These are phyloP conservation scores for Davidsoniella neocaledoniae DNA, from an alignment of 2,329 filamentous ascomycete genomes.

Conservation along the genomic window DNA sequence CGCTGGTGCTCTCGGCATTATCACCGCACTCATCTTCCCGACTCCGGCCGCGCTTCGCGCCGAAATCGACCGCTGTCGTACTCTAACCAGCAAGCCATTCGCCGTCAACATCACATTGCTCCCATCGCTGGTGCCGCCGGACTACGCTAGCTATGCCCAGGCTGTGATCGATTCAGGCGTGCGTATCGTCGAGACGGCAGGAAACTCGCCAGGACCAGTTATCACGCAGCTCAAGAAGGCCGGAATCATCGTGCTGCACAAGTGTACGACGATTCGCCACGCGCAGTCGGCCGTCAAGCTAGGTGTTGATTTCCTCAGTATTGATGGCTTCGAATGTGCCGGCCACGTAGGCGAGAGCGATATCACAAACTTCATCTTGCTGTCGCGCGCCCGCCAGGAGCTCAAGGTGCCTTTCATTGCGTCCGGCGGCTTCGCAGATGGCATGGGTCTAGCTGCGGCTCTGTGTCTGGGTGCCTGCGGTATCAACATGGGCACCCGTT, in stretches of 20 bases:
- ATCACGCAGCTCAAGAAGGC: slow-evolving; percentile 76
- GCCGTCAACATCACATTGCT: slow-evolving; percentile 92
- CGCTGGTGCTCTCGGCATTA: slow-evolving; percentile 66
- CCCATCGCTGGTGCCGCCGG: slow-evolving; percentile 72
- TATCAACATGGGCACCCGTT: slow-evolving; percentile 96
- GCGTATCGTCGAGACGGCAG: slow-evolving; percentile 80
- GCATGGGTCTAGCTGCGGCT: slow-evolving; percentile 80
- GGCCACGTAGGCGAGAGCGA: slow-evolving; percentile 76
- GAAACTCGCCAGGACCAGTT: slow-evolving; percentile 74
- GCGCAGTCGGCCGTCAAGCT: slow-evolving; percentile 83
- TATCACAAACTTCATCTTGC: slow-evolving; percentile 79
- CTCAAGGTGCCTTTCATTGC: slow-evolving; percentile 86
- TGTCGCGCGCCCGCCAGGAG: slow-evolving; percentile 68
- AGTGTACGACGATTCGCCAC: slow-evolving; percentile 93
- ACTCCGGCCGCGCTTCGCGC: slow-evolving; percentile 80
- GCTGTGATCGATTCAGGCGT: slow-evolving; percentile 88
- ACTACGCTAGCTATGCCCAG: slow-evolving; percentile 84
- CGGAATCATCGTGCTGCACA: slow-evolving; percentile 71
- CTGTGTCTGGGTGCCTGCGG: slow-evolving; percentile 80
- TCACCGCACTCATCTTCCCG: slow-evolving; percentile 83
- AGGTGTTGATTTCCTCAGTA: slow-evolving; percentile 89
- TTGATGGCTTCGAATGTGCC: slow-evolving; percentile 96
- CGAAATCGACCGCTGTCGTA: slow-evolving; percentile 76
- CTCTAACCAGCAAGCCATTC: slow-evolving; percentile 65
- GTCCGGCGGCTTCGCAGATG: slow-evolving; percentile 88